Evolutionary conservation across 1,139 yeast species (phyloP).

Genomic region (Suhomyces maxii): DNA sequence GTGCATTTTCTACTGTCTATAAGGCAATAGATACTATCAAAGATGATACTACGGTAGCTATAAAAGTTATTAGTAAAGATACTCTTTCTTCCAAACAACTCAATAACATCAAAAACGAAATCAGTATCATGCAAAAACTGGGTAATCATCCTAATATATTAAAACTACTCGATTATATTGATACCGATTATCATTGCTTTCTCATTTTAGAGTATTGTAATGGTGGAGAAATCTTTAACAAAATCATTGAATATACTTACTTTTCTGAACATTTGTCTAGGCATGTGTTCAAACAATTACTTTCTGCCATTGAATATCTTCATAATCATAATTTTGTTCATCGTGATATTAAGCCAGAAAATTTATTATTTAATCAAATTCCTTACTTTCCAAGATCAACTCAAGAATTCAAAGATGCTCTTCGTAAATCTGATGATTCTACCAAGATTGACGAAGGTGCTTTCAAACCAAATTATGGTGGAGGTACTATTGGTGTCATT

Average conservation of each 20-base stretch:
- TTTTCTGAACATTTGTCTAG: slow-evolving; percentile 82
- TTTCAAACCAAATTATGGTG: slow-evolving; percentile 75
- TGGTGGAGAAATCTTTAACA: slow-evolving; percentile 95
- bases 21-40: slow-evolving; percentile 54
- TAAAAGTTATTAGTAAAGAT: slow-evolving; percentile 77
- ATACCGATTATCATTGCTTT: slow-evolving; percentile 60
- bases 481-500: slow-evolving; percentile 84
- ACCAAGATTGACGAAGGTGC: slow-evolving; percentile 85
- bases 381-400: slow-evolving; percentile 45
- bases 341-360: slow-evolving; percentile 94
- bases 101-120: slow-evolving; percentile 74
- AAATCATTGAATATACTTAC: slow-evolving; percentile 87
- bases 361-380: slow-evolving; percentile 62
- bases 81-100: slow-evolving; percentile 52
- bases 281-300: slow-evolving; percentile 83
- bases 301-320: slow-evolving; percentile 76
- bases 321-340: slow-evolving; percentile 91
- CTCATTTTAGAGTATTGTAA: slow-evolving; percentile 80
- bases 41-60: slow-evolving; percentile 62
- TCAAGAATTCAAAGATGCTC: slow-evolving; percentile 39
- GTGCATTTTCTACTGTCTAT: slow-evolving; percentile 88
- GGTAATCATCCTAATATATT: slow-evolving; percentile 71
- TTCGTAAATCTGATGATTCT: slow-evolving; percentile 74
- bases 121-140: slow-evolving; percentile 74
- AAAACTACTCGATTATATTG: slow-evolving; percentile 64